Percentiles rank a stretch among this genome's conserved stretches.
These are phyloP conservation scores for Hygrocybe punicea DNA, from an alignment of 768 basidiomycete genomes.

Conservation along the genomic window DNA sequence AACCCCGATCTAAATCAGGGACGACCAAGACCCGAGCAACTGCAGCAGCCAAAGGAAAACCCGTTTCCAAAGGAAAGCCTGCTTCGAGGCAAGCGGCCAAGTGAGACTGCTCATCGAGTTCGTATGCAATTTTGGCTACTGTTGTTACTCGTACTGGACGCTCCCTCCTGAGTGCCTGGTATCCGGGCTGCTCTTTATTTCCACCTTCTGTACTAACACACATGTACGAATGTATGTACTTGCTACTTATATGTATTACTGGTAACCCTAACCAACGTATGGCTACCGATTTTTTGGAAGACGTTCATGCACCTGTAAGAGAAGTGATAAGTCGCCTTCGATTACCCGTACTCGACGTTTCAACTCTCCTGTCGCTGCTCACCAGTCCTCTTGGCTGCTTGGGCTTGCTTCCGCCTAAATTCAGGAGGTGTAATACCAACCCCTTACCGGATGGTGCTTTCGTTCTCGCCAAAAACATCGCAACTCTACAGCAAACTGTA, in stretches of 20 bases:
- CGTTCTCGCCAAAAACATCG: conserved; percentile 41
- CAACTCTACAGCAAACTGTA: conserved; percentile 61
- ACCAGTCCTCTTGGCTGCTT: conserved; percentile 54
- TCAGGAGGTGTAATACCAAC: conserved; percentile 40
- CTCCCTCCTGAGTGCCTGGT: too few relatives aligned
- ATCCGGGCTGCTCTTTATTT: too few relatives aligned
- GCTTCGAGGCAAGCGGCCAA: conserved; percentile 17
- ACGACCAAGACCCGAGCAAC: conserved; percentile 10
- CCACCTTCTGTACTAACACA: too few relatives aligned
- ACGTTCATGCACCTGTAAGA: conserved; percentile 25
- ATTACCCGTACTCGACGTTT: conserved; percentile 45
- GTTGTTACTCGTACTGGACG: too few relatives aligned
- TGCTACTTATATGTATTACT: too few relatives aligned
- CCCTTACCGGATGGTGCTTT: conserved; percentile 35
- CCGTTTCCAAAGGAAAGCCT: conserved; percentile 11
- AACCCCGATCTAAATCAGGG: conserved; percentile 23
- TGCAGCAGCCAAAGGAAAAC: background rate
- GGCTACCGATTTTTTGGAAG: background rate
- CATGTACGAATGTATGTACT: too few relatives aligned
- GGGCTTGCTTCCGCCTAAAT: conserved; percentile 59
- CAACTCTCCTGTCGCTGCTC: conserved; percentile 54
- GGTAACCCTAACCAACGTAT: too few relatives aligned
- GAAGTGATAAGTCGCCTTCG: conserved; percentile 46
- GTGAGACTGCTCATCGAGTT: background rate
- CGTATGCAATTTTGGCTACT: background rate